Percentiles rank a stretch among this genome's conserved stretches.
These are phyloP conservation scores for Citrullus amarus DNA, from an alignment of 306 rosid species.

Conservation along the genomic window DNA sequence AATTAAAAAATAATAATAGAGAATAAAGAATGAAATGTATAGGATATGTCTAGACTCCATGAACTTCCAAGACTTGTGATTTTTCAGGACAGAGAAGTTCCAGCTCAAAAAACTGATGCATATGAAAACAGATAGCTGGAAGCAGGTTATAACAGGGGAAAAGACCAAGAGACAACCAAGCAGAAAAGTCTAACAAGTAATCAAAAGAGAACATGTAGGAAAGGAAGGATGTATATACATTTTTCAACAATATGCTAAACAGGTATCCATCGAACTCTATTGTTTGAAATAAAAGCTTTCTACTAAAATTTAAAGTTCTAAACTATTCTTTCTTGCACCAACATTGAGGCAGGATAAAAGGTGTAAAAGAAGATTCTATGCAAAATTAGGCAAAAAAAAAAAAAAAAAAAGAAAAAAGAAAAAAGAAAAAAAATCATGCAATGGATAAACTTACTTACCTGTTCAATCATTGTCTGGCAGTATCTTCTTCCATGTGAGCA, in stretches of 20 bases:
- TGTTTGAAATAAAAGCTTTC: not conserved
- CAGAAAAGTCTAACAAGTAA: conserved; percentile 1
- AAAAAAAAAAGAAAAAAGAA: not conserved
- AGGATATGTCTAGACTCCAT: not conserved
- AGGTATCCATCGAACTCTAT: not conserved
- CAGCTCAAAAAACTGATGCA: conserved; percentile 5
- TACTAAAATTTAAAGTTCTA: not conserved
- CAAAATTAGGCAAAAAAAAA: not conserved
- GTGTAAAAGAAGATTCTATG: not conserved
- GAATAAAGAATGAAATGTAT: not conserved
- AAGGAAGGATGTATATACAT: not conserved
- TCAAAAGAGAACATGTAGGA: not conserved
- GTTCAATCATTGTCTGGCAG: not conserved
- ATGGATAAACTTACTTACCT: not conserved
- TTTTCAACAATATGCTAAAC: not conserved
- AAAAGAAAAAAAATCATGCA: not conserved
- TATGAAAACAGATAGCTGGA: conserved; percentile 5
- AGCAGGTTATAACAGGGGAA: not conserved
- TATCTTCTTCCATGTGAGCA: conserved; percentile 6
- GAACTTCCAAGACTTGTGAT: not conserved
- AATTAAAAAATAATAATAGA: not conserved
- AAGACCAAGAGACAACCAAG: conserved; percentile 4
- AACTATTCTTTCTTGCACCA: not conserved
- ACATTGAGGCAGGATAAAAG: not conserved
- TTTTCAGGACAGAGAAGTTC: not conserved